Base-by-base conservation (phyloP, 768 basidiomycete species). In the Rhizopogon roseolus region DNA sequence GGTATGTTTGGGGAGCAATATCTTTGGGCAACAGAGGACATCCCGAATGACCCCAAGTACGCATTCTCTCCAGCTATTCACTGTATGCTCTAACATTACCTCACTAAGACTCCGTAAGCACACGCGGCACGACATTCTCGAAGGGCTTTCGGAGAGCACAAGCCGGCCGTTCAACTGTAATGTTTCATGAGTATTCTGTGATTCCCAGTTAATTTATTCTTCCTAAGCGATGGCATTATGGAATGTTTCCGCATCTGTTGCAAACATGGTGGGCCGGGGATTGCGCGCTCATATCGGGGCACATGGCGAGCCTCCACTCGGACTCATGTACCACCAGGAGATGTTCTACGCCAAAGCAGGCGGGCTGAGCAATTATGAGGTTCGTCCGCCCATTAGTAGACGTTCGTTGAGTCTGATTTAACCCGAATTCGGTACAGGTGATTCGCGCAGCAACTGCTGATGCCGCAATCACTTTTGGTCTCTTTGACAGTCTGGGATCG, bases 301-400 rank as follows among this genome's bases (percentile, higher is more conserved):
- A 0, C 88, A 90, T 61, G 88, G 88, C 16, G 84, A 88, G 64
- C 78, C 81, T 2, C 87, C 88, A 0, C 65, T 87, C 10, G 88
- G 88, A 0, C 62, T 84, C n/a, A 86, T 86, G 70, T 90, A 89
- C 59, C 88, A 90, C 55, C 79, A 81, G 17, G 88, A 90, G 61
- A 85, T 89, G 81, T 75, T 71, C 49, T 87, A 86, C 64, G 73
- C 84, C 25, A 71, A 73, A 43, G 70, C 73, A 13, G 88, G 88
- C 19, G 88, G 88, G 3, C 66, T 89, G 58, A 81, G 70, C 27
- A 86, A 85, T 60, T 90, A 87, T 60, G 84, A 89, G 76, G 87
- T 85, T 32, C 6, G 62, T 41, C 19, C 40, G 13, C 8, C 3
- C 17, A 19, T 14, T 16, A 28, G 14, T 44, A 52, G 46, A 39